Evolutionary conservation across 306 rosid species (phyloP).

Genomic region (Cucumis melo): DNA sequence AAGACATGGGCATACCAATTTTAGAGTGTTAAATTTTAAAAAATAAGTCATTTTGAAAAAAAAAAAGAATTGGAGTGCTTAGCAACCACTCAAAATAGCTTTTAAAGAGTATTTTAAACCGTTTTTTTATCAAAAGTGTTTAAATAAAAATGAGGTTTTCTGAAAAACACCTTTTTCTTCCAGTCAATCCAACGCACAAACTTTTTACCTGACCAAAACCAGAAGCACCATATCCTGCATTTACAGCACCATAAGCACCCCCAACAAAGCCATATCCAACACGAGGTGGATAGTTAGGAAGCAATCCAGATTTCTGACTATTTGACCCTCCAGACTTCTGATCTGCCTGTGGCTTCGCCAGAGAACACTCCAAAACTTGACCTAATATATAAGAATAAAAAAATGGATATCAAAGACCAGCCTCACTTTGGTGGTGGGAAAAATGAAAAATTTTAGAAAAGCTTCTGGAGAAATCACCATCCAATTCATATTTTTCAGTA

Average conservation of each 20-base stretch:
- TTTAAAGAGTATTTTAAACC: no score
- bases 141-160: no score
- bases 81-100: no score
- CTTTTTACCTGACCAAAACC: conserved; percentile 63
- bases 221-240: conserved; percentile 56
- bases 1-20: conserved; percentile 1
- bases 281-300: conserved; percentile 72
- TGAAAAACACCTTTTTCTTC: no score
- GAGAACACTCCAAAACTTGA: conserved; percentile 80
- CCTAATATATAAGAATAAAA: conserved; percentile 30
- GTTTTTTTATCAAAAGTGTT: no score
- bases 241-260: conserved; percentile 65
- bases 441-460: neutral
- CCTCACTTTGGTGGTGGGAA: conserved; percentile 2
- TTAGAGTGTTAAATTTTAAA: no score
- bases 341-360: conserved; percentile 93
- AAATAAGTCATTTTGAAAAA: no score
- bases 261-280: conserved; percentile 64
- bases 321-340: conserved; percentile 62
- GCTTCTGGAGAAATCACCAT: conserved; percentile 26
- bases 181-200: neutral
- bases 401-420: conserved; percentile 5
- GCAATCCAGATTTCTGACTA: conserved; percentile 54
- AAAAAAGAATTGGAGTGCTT: no score
- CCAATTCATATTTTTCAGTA: conserved; percentile 81